phyloP scores from a whole-genome alignment of 495 filamentous ascomycete species.

The Penicillium cataractarum region DNA sequence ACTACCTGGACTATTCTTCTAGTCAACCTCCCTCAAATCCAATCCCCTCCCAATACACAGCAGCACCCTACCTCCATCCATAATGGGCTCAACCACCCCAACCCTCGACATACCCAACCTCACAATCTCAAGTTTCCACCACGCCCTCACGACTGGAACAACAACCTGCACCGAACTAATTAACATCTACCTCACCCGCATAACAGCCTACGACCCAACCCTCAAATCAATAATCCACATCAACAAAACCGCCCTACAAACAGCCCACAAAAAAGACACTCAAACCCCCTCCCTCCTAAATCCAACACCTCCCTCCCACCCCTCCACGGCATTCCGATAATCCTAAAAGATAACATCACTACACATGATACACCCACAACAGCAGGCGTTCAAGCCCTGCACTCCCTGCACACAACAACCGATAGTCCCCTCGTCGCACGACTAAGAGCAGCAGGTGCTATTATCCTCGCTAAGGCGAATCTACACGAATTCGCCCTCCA shows the following conservation, averaged over 20 bases:
- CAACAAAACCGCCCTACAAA: conserved; percentile 51
- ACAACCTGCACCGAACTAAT: conserved; percentile 54
- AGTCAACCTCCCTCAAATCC: not conserved
- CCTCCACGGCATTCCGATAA: conserved; percentile 56
- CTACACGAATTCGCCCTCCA: conserved; percentile 68
- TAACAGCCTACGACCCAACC: conserved; percentile 56
- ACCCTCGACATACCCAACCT: conserved; percentile 53
- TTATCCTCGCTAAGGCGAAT: conserved; percentile 70
- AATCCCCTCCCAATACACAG: not conserved
- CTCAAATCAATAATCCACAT: conserved; percentile 61
- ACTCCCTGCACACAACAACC: conserved; percentile 40
- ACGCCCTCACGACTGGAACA: conserved; percentile 45
- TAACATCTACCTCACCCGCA: conserved; percentile 57
- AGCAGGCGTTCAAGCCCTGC: conserved; percentile 53
- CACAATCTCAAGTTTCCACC: conserved; percentile 58
- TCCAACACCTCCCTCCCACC: conserved; percentile 15
- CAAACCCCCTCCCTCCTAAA: conserved; percentile 33
- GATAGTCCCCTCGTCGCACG: conserved; percentile 53
- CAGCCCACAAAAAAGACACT: conserved; percentile 52
- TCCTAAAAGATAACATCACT: conserved; percentile 68
- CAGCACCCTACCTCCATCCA: not conserved
- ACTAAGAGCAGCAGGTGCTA: conserved; percentile 57
- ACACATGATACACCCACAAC: conserved; percentile 58
- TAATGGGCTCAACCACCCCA: not conserved
- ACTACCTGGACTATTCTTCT: not conserved